Percentiles rank a stretch among this genome's conserved stretches.
Evolutionary conservation across 2,329 filamentous ascomycete species (phyloP).

Genomic region (Proliferodiscus dingleyae): DNA sequence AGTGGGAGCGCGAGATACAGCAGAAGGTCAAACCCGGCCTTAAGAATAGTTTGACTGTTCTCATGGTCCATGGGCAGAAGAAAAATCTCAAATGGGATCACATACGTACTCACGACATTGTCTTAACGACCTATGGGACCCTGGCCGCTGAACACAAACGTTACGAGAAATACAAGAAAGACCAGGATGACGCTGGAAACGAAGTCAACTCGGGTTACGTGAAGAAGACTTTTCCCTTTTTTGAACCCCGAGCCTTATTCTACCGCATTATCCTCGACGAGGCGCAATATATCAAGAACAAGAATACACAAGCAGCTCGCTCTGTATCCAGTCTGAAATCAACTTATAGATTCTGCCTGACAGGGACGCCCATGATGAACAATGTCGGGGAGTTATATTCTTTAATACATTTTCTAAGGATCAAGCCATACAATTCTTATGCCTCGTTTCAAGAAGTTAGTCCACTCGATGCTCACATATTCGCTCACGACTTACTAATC

Average conservation of each 20-base stretch:
- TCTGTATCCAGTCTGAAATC: constrained; percentile 56
- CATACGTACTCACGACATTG: constrained; percentile 64
- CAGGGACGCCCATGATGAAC: constrained; percentile 88
- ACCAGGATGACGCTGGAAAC: constrained; percentile 23
- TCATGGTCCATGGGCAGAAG: constrained; percentile 59
- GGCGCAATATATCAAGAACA: constrained; percentile 77
- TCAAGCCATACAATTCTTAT: constrained; percentile 67
- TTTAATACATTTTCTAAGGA: constrained; percentile 69
- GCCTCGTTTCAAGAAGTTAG: constrained; percentile 54
- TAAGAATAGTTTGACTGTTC: constrained; percentile 56
- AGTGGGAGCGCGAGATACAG: constrained; percentile 79
- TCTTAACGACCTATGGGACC: constrained; percentile 75
- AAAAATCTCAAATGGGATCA: constrained; percentile 56
- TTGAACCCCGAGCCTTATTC: constrained; percentile 59
- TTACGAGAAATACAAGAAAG: constrained; percentile 42
- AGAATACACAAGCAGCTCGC: constrained; percentile 54
- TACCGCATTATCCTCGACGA: constrained; percentile 73
- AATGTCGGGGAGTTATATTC: constrained; percentile 72
- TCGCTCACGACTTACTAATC: constrained; percentile 3
- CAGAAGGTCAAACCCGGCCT: constrained; percentile 63
- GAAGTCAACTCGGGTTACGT: constrained; percentile 35
- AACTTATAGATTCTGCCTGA: constrained; percentile 67
- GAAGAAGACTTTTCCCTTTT: constrained; percentile 35
- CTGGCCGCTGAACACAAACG: constrained; percentile 63
- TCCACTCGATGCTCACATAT: constrained; percentile 19